Percentiles rank a stretch among this genome's conserved stretches.
phyloP scores from a whole-genome alignment of 2,329 filamentous ascomycete species.

The Macrophomina phaseolina region DNA sequence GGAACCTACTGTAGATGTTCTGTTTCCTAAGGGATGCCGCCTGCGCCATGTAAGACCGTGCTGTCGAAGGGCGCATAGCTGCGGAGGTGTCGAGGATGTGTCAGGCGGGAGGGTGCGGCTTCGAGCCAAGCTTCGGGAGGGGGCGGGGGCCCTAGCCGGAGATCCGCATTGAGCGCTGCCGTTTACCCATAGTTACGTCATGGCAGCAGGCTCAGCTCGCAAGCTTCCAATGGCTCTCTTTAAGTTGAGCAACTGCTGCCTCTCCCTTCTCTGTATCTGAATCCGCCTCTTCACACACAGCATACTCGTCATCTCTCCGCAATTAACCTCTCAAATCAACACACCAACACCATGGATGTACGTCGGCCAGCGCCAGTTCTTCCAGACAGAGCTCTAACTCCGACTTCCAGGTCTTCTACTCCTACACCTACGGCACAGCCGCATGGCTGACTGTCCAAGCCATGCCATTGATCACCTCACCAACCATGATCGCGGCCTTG shows the following conservation, averaged over 20 bases:
- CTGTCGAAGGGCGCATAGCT: slow-evolving; percentile 4
- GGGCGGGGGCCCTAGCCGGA: no score
- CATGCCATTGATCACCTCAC: slow-evolving; percentile 63
- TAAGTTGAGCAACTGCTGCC: background rate
- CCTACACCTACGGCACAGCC: slow-evolving; percentile 51
- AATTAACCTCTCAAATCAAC: background rate
- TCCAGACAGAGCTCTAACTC: background rate
- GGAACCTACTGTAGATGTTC: background rate
- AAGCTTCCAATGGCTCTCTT: background rate
- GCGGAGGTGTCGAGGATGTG: background rate
- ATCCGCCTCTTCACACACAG: background rate
- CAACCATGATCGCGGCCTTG: slow-evolving; percentile 65
- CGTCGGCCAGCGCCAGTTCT: background rate
- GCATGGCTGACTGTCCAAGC: slow-evolving; percentile 52
- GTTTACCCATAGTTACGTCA: slow-evolving; percentile 17
- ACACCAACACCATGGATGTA: slow-evolving; percentile 17
- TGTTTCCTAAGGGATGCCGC: background rate
- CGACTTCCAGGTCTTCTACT: slow-evolving; percentile 47
- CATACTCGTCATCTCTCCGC: background rate
- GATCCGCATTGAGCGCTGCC: background rate
- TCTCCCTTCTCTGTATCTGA: background rate
- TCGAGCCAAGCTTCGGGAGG: background rate
- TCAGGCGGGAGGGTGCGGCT: slow-evolving; percentile 1
- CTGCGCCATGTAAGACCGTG: background rate
- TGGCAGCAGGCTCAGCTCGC: background rate